These are phyloP conservation scores for Juglanconis sp. DNA, from an alignment of 2,329 filamentous ascomycete genomes.

Conservation along the genomic window DNA sequence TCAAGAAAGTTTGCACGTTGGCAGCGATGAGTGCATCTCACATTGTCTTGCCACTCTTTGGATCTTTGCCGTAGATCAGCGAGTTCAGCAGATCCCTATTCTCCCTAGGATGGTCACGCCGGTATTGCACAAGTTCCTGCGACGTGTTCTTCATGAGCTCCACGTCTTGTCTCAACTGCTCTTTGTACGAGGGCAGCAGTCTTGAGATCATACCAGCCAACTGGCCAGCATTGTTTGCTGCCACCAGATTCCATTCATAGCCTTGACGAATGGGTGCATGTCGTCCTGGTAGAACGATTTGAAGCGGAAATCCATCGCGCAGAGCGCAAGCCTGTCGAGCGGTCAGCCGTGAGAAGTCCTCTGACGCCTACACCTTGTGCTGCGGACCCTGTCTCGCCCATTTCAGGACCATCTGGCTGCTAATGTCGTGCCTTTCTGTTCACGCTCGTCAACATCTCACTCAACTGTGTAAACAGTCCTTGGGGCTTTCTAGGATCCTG, in stretches of 20 bases:
- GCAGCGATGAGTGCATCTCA: constrained; percentile 44
- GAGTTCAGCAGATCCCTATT: constrained; percentile 51
- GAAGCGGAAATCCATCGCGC: constrained; percentile 49
- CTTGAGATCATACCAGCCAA: constrained; percentile 11
- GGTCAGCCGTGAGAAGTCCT: constrained; percentile 49
- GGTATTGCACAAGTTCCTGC: constrained; percentile 42
- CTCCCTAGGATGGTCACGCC: constrained; percentile 39
- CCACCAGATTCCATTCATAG: constrained; percentile 39
- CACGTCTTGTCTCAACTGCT: constrained; percentile 27
- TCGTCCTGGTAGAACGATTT: constrained; percentile 57
- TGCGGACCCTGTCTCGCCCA: constrained; percentile 30
- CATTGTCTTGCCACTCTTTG: constrained; percentile 46
- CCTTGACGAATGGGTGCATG: constrained; percentile 53
- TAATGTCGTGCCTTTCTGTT: constrained; percentile 24
- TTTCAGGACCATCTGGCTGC: constrained; percentile 17
- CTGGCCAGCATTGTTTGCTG: constrained; percentile 5
- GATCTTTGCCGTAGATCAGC: constrained; percentile 49
- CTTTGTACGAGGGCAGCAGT: constrained; percentile 16
- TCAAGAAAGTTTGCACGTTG: constrained; percentile 26
- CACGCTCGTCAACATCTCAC: no score
- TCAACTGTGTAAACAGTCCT: background rate
- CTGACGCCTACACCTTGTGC: constrained; percentile 41
- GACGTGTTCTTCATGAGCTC: constrained; percentile 39
- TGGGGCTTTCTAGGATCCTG: background rate
- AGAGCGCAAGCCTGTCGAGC: constrained; percentile 23